Conservation (phyloP, 768 basidiomycete species). For the Lyophyllum atratum region DNA sequence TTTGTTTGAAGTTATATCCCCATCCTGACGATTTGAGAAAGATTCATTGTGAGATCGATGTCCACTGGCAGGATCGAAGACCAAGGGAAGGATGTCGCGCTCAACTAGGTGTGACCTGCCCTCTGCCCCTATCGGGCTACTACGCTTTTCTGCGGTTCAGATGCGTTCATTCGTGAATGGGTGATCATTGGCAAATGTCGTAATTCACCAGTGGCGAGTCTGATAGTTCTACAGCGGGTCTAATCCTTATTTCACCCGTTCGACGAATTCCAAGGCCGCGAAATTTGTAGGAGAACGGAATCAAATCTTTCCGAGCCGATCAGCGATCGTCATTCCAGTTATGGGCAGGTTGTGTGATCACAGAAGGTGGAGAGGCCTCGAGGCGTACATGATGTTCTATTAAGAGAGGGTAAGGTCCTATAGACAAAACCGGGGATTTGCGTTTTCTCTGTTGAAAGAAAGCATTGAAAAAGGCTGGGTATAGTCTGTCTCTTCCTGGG, state of each 20-base stretch:
- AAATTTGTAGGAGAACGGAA: slow-evolving; percentile 8
- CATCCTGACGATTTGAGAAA: not conserved
- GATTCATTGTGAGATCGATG: not conserved
- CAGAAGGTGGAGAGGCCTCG: slow-evolving; percentile 21
- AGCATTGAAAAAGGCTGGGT: slow-evolving; percentile 1
- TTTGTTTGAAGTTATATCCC: not conserved
- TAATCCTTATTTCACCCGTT: not conserved
- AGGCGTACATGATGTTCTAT: slow-evolving; percentile 41
- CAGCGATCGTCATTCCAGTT: slow-evolving; percentile 6
- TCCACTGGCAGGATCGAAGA: no score
- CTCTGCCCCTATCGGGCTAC: no score
- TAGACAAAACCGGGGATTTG: slow-evolving; percentile 19
- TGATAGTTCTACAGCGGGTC: not conserved
- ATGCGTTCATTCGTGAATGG: no score
- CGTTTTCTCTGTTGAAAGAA: slow-evolving; percentile 21
- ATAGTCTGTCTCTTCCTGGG: not conserved
- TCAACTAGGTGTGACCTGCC: not conserved
- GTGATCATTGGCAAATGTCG: not conserved
- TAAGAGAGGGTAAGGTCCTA: slow-evolving; percentile 32
- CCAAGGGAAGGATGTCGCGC: not conserved
- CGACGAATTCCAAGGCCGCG: slow-evolving; percentile 4
- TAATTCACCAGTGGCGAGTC: not conserved
- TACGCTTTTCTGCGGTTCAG: no score
- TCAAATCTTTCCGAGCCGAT: slow-evolving; percentile 4
- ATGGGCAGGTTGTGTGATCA: slow-evolving; percentile 6